Evolutionary conservation across 108 stramenopile genomes (phyloP).

Genomic region (Cylindrotheca closterium): DNA sequence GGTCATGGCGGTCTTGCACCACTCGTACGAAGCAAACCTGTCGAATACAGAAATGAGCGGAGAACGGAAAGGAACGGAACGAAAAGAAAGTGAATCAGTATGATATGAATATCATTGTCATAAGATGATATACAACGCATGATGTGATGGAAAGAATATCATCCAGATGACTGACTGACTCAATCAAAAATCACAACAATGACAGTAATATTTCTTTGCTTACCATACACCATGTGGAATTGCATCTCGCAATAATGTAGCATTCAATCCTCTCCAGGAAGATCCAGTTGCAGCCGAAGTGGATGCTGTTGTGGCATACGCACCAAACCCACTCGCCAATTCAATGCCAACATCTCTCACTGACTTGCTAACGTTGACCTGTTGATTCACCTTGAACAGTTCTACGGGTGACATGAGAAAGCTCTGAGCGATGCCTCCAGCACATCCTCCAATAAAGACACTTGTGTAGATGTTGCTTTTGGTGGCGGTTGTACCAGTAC

Average conservation of each 20-base stretch:
- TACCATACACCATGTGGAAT: constrained; percentile 87
- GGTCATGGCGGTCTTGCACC: constrained; percentile 8
- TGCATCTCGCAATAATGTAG: constrained; percentile 74
- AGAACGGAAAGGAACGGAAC: too few species aligned
- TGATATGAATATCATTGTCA: too few species aligned
- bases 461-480: constrained; percentile 31
- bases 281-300: neutral
- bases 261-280: constrained; percentile 70
- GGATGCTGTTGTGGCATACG: neutral
- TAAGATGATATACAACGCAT: too few species aligned
- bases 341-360: constrained; percentile 8
- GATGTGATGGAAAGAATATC: too few species aligned
- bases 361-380: constrained; percentile 36
- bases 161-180: too few species aligned
- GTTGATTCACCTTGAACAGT: constrained; percentile 76
- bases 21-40: constrained; percentile 30
- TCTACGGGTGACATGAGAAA: constrained; percentile 86
- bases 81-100: too few species aligned
- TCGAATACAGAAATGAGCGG: too few species aligned
- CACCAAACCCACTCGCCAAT: neutral
- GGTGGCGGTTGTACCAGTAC: constrained; percentile 1
- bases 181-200: too few species aligned
- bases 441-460: constrained; percentile 81
- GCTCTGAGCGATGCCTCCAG: constrained; percentile 76
- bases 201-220: neutral